phyloP scores from a whole-genome alignment of 83 land plant genomes.

The Thuja plicata region DNA sequence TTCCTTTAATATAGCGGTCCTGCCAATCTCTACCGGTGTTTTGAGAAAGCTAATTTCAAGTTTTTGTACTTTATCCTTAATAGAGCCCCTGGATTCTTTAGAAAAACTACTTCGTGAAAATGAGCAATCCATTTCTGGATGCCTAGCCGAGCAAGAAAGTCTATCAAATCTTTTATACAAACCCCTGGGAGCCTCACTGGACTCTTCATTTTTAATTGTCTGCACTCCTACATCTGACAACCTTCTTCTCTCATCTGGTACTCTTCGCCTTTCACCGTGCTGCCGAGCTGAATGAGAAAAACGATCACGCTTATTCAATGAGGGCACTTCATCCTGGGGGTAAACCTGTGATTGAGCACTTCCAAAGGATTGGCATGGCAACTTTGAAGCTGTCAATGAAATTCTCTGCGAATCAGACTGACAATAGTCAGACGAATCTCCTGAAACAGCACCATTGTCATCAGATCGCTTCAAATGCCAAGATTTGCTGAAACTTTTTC shows the following conservation, averaged over 20 bases:
- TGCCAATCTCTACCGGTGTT: background rate
- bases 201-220: slow-evolving; percentile 8
- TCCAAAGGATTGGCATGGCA: slow-evolving; percentile 13
- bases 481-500: slow-evolving; percentile 13
- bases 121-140: slow-evolving; percentile 14
- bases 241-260: slow-evolving; percentile 13
- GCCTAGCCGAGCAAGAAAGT: slow-evolving; percentile 13
- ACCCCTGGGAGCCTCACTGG: slow-evolving; percentile 9
- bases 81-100: background rate
- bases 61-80: background rate
- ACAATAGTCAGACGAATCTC: background rate
- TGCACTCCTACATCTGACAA: slow-evolving; percentile 7
- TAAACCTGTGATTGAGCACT: slow-evolving; percentile 17
- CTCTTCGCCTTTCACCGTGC: slow-evolving; percentile 9
- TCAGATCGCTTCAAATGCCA: slow-evolving; percentile 4
- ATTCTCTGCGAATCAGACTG: slow-evolving; percentile 1
- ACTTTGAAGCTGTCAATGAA: slow-evolving; percentile 10
- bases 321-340: slow-evolving; percentile 9
- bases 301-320: slow-evolving; percentile 11
- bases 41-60: background rate
- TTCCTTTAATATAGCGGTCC: background rate
- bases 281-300: slow-evolving; percentile 5
- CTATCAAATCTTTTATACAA: slow-evolving; percentile 9
- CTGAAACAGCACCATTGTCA: slow-evolving; percentile 9
- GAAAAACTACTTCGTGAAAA: background rate